Base-by-base conservation (phyloP, 2,329 filamentous ascomycete genomes). In the Neofusicoccum umdonicola region DNA sequence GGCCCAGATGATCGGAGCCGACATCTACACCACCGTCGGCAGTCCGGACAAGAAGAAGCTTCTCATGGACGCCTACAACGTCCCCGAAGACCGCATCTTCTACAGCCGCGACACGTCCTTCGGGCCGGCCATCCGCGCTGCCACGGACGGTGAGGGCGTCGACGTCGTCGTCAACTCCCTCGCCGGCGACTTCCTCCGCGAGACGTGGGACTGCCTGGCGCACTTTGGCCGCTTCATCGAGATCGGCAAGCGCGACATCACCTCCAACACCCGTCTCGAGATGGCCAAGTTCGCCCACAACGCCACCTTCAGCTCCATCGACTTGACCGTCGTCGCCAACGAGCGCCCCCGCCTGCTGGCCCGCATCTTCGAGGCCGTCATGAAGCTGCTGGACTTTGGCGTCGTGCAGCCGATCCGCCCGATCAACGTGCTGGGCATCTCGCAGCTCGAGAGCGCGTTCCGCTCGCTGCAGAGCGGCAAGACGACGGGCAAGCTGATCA, bases 141-240 rank as follows among this genome's bases (percentile, higher is more conserved):
- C 66, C 27, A 78, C 77, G 0, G 63, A 68, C 0, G 68, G 67
- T 8, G 47, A 67, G 7, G 77, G 77, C 15, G 74, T 78, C 2
- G 74, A 78, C 63, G 71, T 78, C 3, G 69, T 77, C 6, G 65
- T 78, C 48, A 78, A 78, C 65, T 71, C 69, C 4, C 63, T 71
- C 2, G 57, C 68, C 7, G 76, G 76, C 1, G 67, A 73, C 17
- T 48, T 69, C 1, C 67, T 77, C 6, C 63, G 68, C 22, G 64
- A 68, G 39, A 68, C 70, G 2, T 76, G 71, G 72, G 63, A 70
- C 7, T 69, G 67, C 54, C 42, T 75, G 11, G 74, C 75, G 1
- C 65, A 67, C 2, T 74, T 73, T 34, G 76, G 76, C 3, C 68
- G 69, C 9, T 69, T 78, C 71, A 71, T 65, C 22, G 69, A 71